Evolutionary conservation across 1,284 basidiomycete genomes (phyloP).

Genomic region (Rhodotorula glutinis): DNA sequence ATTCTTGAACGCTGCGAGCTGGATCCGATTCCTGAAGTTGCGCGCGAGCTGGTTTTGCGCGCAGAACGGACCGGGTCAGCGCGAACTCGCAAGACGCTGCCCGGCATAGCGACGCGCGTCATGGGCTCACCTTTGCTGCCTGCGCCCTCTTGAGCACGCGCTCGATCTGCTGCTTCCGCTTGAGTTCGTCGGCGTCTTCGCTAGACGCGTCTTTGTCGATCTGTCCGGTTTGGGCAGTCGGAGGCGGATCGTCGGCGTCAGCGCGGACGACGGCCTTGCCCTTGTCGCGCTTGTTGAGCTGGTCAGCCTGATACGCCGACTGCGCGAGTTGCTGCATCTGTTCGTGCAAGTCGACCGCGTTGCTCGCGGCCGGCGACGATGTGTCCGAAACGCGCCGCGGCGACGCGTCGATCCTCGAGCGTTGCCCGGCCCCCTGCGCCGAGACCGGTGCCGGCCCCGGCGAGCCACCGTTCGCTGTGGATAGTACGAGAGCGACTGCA

Average conservation of each 20-base stretch:
- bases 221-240: neutral
- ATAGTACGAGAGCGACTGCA: too few species aligned
- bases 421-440: too few species aligned
- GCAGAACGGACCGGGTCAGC: neutral
- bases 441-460: too few species aligned
- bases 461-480: too few species aligned
- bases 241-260: neutral
- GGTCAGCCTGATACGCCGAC: neutral
- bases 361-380: too few species aligned
- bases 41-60: constrained; percentile 39
- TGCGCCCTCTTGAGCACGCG: constrained; percentile 34
- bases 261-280: constrained; percentile 4
- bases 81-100: too few species aligned
- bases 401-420: too few species aligned
- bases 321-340: neutral
- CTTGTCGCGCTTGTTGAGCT: constrained; percentile 4
- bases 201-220: neutral
- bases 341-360: too few species aligned
- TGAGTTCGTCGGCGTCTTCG: neutral
- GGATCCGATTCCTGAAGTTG: constrained; percentile 38
- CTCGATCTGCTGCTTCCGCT: constrained; percentile 23
- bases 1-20: constrained; percentile 41
- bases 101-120: too few species aligned
- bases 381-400: too few species aligned
- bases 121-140: constrained; percentile 25